Evolutionary conservation across 768 basidiomycete genomes (phyloP).

Genomic region (Termitomyces eurrhizus): DNA sequence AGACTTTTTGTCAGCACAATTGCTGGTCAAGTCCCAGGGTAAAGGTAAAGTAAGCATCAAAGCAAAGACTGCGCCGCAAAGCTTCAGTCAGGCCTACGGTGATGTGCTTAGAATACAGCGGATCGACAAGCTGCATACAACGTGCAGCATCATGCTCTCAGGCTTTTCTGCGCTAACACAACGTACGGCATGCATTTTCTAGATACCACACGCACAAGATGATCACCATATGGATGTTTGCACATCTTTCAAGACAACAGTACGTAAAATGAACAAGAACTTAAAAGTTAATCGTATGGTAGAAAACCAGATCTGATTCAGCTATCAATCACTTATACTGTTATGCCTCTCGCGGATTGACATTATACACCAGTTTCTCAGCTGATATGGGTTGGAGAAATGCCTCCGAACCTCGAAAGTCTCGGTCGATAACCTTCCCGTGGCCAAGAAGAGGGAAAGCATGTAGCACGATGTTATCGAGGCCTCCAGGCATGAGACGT

Average conservation of each 20-base stretch:
- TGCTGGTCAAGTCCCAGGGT: neutral
- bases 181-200: neutral
- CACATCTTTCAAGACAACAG: neutral
- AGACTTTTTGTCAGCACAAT: neutral
- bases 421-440: constrained; percentile 25
- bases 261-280: neutral
- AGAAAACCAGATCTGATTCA: neutral
- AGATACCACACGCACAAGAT: neutral
- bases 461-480: constrained; percentile 22
- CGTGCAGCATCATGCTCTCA: neutral
- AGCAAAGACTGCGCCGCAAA: neutral
- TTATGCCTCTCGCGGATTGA: constrained; percentile 1
- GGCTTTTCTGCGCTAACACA: neutral
- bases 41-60: neutral
- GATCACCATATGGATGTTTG: neutral
- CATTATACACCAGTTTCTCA: constrained; percentile 28
- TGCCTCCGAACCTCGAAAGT: constrained; percentile 2
- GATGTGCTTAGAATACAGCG: no score
- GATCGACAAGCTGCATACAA: neutral
- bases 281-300: neutral
- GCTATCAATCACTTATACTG: neutral
- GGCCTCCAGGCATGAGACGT: constrained; percentile 31
- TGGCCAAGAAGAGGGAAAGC: constrained; percentile 26
- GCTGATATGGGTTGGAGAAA: constrained; percentile 28
- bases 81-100: neutral